Base-by-base conservation (phyloP, 2,329 filamentous ascomycete species). In the Dactylellina drechsleri region DNA sequence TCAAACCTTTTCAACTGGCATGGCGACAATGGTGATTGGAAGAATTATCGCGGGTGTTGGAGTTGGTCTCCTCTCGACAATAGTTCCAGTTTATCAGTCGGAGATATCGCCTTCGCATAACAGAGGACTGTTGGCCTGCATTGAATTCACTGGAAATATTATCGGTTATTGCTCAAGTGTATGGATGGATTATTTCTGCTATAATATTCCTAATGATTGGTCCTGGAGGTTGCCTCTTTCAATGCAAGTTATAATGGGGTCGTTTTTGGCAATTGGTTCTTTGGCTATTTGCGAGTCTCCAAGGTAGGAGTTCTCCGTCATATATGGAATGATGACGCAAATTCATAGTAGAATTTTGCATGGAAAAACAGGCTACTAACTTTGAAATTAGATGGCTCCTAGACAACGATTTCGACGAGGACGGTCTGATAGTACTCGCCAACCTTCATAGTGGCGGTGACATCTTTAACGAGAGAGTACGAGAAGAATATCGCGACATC, bases 101-200 rank as follows among this genome's bases (percentile, higher is more conserved):
- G 93, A 97, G 81, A 96, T 97, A 80, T 97, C 94, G 50, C 95
- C 95, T 57, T 93, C 95, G 4, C 95, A 99, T 81, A 98, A 97
- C 82, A 88, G 95, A 79, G 95, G 95, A 77, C 96, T 95, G 83
- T 86, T 99, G 76, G 95, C 94, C 23, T 98, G 95, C 82, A 98
- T 99, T 78, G 95, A 99, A 82, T 99, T 98, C 81, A 94, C 94
- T 0, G 95, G 95, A 64, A 99, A 99, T 83, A 96, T 99, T 77
- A 90, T 92, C 76, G 95, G 95, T 36, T 99, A 99, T 81, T 91
- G 94, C 65, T 93, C 92, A 62, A 98, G 94, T 79, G 94, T 98
- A 20, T 99, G 95, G 95, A 94, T 98, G 28, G 95, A 99, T 82
- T 99, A 98, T 83, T 94, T 95, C 80, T 97, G 93, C 83, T 95